These are phyloP conservation scores for Aspergillus sp. DNA, from an alignment of 2,329 filamentous ascomycete genomes.

Conservation along the genomic window DNA sequence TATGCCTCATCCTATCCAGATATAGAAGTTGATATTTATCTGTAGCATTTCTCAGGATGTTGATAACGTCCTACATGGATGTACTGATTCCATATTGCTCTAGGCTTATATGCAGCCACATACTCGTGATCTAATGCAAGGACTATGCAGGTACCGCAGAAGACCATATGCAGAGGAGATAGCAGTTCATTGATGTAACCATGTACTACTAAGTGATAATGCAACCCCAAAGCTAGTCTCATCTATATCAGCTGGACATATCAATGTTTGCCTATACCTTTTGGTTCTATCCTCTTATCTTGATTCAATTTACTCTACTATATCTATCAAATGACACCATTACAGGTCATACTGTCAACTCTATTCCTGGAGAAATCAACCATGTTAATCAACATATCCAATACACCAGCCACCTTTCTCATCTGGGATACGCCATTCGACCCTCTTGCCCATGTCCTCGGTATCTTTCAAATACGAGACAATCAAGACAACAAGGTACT, in stretches of 20 bases:
- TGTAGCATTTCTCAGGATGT: too few relatives aligned
- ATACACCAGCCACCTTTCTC: slow-evolving; percentile 27
- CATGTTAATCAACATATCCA: slow-evolving; percentile 15
- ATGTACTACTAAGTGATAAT: background rate
- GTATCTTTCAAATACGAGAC: slow-evolving; percentile 25
- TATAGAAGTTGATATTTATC: too few relatives aligned
- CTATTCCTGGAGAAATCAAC: background rate
- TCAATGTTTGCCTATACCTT: too few relatives aligned
- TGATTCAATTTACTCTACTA: too few relatives aligned
- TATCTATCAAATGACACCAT: background rate
- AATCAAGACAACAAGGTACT: slow-evolving; percentile 13
- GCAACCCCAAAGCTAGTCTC: background rate
- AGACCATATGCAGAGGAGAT: background rate
- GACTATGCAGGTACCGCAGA: too few relatives aligned
- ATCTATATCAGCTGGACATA: too few relatives aligned
- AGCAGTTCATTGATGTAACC: background rate
- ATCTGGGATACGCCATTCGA: slow-evolving; percentile 36
- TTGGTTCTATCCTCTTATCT: too few relatives aligned
- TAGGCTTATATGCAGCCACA: too few relatives aligned
- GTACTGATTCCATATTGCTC: too few relatives aligned
- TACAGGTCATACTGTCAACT: slow-evolving; percentile 14
- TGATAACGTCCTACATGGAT: too few relatives aligned
- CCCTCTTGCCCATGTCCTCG: slow-evolving; percentile 22
- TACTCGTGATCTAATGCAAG: too few relatives aligned
- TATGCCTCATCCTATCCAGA: too few relatives aligned